phyloP scores from a whole-genome alignment of 371 early-diverging fungal species.

The Mucor plumbeus region DNA sequence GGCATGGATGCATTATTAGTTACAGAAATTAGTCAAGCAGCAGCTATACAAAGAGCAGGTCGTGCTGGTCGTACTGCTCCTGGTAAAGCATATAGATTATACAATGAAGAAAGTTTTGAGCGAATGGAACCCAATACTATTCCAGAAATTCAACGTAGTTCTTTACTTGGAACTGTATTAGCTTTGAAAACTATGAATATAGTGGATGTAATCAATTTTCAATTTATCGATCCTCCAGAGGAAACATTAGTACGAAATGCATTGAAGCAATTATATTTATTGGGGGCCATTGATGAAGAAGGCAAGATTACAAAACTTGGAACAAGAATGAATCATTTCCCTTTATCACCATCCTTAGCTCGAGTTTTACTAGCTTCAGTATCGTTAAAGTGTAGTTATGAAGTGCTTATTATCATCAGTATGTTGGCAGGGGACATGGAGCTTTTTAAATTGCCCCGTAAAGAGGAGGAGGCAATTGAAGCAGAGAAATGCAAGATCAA shows the following conservation, averaged over 20 bases:
- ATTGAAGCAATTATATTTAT: constrained; percentile 87
- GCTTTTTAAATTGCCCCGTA: constrained; percentile 76
- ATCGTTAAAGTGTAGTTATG: constrained; percentile 49
- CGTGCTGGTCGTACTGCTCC: constrained; percentile 93
- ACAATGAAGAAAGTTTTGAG: constrained; percentile 86
- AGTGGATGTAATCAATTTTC: constrained; percentile 91
- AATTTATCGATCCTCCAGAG: constrained; percentile 96
- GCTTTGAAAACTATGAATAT: constrained; percentile 92
- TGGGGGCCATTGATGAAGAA: constrained; percentile 94
- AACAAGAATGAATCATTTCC: constrained; percentile 93
- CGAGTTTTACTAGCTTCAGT: constrained; percentile 83
- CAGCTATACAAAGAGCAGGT: constrained; percentile 97
- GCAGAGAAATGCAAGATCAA: constrained; percentile 83
- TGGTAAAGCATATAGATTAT: constrained; percentile 97
- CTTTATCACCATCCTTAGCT: constrained; percentile 92
- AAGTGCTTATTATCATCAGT: constrained; percentile 59
- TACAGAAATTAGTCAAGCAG: constrained; percentile 86
- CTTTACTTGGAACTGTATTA: constrained; percentile 87
- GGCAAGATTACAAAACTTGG: constrained; percentile 94
- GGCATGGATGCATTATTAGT: constrained; percentile 87
- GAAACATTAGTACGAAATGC: constrained; percentile 83
- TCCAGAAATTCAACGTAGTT: constrained; percentile 96
- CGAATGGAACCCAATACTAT: constrained; percentile 84
- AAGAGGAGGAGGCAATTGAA: constrained; percentile 72
- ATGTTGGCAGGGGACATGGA: constrained; percentile 90